Conservation (phyloP, 192 early-diverging fungal species). For the Coemansia biformis region DNA sequence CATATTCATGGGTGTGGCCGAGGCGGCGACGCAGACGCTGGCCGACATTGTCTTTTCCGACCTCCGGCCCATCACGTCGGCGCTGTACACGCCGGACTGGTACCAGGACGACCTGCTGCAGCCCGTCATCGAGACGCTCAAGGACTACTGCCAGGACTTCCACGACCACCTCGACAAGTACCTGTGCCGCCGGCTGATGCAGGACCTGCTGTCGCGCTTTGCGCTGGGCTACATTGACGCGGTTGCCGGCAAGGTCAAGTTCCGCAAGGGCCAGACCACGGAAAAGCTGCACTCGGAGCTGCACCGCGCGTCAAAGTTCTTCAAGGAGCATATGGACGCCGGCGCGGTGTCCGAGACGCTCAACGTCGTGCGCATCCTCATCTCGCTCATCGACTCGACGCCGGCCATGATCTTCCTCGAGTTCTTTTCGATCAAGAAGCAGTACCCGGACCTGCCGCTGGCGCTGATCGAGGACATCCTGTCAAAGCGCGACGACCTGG, state of each 20-base stretch:
- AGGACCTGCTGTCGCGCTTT: slow-evolving; percentile 82
- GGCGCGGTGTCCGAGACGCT: slow-evolving; percentile 74
- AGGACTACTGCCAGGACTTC: slow-evolving; percentile 91
- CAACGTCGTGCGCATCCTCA: slow-evolving; percentile 76
- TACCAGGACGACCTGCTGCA: slow-evolving; percentile 86
- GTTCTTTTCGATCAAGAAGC: slow-evolving; percentile 83
- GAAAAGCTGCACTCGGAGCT: slow-evolving; percentile 76
- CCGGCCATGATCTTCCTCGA: slow-evolving; percentile 85
- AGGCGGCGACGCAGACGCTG: slow-evolving; percentile 66
- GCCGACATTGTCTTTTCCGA: slow-evolving; percentile 84
- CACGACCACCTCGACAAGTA: slow-evolving; percentile 80
- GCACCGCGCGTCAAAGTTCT: slow-evolving; percentile 68
- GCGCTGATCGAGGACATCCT: slow-evolving; percentile 88
- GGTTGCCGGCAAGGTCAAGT: slow-evolving; percentile 50
- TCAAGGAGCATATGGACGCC: slow-evolving; percentile 64
- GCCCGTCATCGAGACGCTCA: slow-evolving; percentile 85
- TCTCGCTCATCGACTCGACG: slow-evolving; percentile 72
- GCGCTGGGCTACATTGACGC: slow-evolving; percentile 83
- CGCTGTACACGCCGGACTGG: slow-evolving; percentile 80
- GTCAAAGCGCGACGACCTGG: slow-evolving; percentile 83
- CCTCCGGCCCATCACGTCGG: slow-evolving; percentile 63
- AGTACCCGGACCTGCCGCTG: slow-evolving; percentile 89
- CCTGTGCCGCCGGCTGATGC: slow-evolving; percentile 79
- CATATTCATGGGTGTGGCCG: slow-evolving; percentile 87
- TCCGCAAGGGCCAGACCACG: slow-evolving; percentile 65